Evolutionary conservation across 2,329 filamentous ascomycete species (phyloP).

Genomic region (Coleophoma crateriformis): DNA sequence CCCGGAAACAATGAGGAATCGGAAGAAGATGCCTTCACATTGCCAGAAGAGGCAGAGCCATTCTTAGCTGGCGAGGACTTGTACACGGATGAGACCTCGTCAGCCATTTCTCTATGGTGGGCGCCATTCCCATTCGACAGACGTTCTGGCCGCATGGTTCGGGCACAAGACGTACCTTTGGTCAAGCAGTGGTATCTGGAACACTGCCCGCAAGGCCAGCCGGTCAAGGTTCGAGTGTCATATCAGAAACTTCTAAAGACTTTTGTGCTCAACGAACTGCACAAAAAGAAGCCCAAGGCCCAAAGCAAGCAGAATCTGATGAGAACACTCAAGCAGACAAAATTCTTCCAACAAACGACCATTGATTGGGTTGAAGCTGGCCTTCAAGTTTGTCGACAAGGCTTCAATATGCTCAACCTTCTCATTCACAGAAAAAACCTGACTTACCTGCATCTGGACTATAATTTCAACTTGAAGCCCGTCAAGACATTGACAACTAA

Average conservation of each 20-base stretch:
- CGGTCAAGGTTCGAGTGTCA: slow-evolving; percentile 94
- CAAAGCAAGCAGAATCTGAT: slow-evolving; percentile 92
- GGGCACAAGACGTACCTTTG: slow-evolving; percentile 92
- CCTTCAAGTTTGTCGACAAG: slow-evolving; percentile 94
- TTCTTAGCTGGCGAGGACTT: slow-evolving; percentile 88
- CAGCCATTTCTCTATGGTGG: slow-evolving; percentile 96
- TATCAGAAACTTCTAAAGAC: slow-evolving; percentile 98
- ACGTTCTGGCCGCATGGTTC: slow-evolving; percentile 90
- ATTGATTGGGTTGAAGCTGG: slow-evolving; percentile 99
- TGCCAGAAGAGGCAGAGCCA: slow-evolving; percentile 75
- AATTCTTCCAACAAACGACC: slow-evolving; percentile 99
- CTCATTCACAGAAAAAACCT: slow-evolving; percentile 97
- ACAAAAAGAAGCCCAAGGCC: slow-evolving; percentile 92
- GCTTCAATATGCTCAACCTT: slow-evolving; percentile 98
- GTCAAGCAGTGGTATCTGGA: slow-evolving; percentile 99
- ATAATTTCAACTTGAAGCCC: slow-evolving; percentile 99
- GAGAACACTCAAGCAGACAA: slow-evolving; percentile 86
- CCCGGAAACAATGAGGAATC: slow-evolving; percentile 64
- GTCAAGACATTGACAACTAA: slow-evolving; percentile 98
- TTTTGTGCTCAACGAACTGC: slow-evolving; percentile 91
- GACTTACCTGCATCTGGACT: slow-evolving; percentile 96
- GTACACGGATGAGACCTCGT: slow-evolving; percentile 81
- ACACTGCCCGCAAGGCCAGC: slow-evolving; percentile 84
- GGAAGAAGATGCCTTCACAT: slow-evolving; percentile 74
- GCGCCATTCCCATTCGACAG: slow-evolving; percentile 94